A percentile compares a stretch with the other conserved stretches of the same genome.
Evolutionary conservation across 2,329 filamentous ascomycete genomes (phyloP).

Genomic region (Cladosporium sp.): DNA sequence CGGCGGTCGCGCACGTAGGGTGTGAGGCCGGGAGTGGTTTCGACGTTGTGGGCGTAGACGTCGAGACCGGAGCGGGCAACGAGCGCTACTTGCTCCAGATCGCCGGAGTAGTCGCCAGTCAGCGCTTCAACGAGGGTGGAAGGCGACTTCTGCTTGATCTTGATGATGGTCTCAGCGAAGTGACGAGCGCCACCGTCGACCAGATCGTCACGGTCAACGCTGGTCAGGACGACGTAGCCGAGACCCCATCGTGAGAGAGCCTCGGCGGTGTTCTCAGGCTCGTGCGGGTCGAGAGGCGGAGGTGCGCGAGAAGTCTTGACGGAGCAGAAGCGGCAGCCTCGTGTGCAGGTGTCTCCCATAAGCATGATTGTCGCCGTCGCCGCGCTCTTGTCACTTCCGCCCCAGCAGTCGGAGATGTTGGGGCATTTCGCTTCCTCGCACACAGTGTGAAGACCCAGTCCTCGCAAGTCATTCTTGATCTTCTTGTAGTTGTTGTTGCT

Average conservation of each 20-base stretch:
- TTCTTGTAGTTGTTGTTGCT: slow-evolving; percentile 83
- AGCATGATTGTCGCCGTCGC: slow-evolving; percentile 99
- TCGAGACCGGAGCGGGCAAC: slow-evolving; percentile 87
- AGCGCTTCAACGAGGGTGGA: slow-evolving; percentile 76
- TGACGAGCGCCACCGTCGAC: slow-evolving; percentile 83
- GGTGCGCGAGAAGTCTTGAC: slow-evolving; percentile 81
- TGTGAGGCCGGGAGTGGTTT: slow-evolving; percentile 88
- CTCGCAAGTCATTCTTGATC: slow-evolving; percentile 89
- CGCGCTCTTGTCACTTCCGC: slow-evolving; percentile 78
- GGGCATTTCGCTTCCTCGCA: slow-evolving; percentile 97
- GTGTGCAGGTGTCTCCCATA: slow-evolving; percentile 97
- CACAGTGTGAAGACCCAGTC: slow-evolving; percentile 87
- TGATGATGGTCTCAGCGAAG: slow-evolving; percentile 89
- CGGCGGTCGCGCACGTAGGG: slow-evolving; percentile 85
- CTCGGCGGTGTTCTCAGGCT: slow-evolving; percentile 95
- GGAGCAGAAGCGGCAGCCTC: slow-evolving; percentile 93
- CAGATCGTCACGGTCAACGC: slow-evolving; percentile 89
- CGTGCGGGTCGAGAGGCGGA: slow-evolving; percentile 85
- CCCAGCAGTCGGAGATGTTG: slow-evolving; percentile 98
- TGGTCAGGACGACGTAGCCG: slow-evolving; percentile 92
- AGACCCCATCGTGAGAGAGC: slow-evolving; percentile 88
- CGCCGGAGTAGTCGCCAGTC: slow-evolving; percentile 82
- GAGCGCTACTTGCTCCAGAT: slow-evolving; percentile 79
- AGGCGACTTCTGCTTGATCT: slow-evolving; percentile 74
- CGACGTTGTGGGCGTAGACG: slow-evolving; percentile 95